A percentile compares a stretch with the other conserved stretches of the same genome.
Evolutionary conservation across 805 yeast species (phyloP).

Genomic region (Grigorovia yakushimaensis): DNA sequence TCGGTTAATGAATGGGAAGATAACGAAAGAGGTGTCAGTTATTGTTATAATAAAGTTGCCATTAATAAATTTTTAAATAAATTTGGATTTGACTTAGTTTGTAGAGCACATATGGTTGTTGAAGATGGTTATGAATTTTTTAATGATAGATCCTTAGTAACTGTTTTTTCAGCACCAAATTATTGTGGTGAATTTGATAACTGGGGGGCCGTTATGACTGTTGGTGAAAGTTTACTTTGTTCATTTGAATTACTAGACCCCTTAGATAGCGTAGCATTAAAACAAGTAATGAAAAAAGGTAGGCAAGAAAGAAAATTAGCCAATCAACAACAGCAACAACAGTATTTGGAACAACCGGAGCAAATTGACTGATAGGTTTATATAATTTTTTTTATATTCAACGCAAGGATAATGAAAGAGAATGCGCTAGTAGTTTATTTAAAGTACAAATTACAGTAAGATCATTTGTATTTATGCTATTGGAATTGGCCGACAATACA

Average conservation of each 20-base stretch:
- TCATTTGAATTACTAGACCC: constrained; percentile 92
- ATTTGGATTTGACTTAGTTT: constrained; percentile 67
- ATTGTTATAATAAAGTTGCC: constrained; percentile 63
- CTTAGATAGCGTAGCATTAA: constrained; percentile 81
- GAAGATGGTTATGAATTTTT: constrained; percentile 84
- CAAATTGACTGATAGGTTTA: too few relatives aligned
- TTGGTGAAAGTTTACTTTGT: constrained; percentile 83
- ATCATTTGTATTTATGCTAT: too few relatives aligned
- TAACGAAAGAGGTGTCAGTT: constrained; percentile 77
- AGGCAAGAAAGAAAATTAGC: constrained; percentile 74
- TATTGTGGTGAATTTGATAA: constrained; percentile 51
- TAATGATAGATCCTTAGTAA: constrained; percentile 61
- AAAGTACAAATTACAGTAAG: too few relatives aligned
- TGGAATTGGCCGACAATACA: too few relatives aligned
- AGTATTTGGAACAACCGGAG: constrained; percentile 2
- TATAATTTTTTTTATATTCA: background rate
- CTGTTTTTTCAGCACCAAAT: constrained; percentile 76
- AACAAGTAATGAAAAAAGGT: constrained; percentile 92
- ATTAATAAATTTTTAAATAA: constrained; percentile 58
- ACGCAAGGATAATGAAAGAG: too few relatives aligned
- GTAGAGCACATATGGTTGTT: constrained; percentile 83
- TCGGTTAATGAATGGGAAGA: constrained; percentile 57
- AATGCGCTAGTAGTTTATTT: too few relatives aligned
- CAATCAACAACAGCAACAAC: constrained; percentile 24
- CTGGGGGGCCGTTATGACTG: constrained; percentile 99